These are phyloP conservation scores for Tylopilus balloui DNA, from an alignment of 768 basidiomycete species.

Conservation along the genomic window DNA sequence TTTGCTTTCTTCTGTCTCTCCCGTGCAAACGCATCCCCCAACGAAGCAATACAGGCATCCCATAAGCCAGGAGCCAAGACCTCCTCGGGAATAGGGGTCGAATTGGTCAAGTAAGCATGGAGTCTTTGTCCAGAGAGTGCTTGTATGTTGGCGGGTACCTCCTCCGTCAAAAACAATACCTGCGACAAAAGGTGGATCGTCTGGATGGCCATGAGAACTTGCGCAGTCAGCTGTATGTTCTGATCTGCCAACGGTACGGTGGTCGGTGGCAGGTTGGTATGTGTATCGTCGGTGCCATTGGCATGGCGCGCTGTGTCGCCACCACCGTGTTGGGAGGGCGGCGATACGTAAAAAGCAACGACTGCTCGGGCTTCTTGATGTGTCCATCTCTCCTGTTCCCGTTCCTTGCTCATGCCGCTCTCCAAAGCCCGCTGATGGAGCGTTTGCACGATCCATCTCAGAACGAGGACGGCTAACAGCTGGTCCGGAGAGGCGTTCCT, in stretches of 20 bases:
- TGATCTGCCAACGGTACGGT: slow-evolving; percentile 48
- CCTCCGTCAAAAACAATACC: slow-evolving; percentile 50
- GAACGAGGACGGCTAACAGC: slow-evolving; percentile 48
- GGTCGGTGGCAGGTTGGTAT: slow-evolving; percentile 2
- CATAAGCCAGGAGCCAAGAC: slow-evolving; percentile 37
- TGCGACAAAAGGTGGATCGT: slow-evolving; percentile 58
- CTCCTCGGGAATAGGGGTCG: slow-evolving; percentile 16
- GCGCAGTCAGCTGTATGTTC: slow-evolving; percentile 65
- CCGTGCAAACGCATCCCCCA: slow-evolving; percentile 46
- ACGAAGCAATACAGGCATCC: slow-evolving; percentile 42
- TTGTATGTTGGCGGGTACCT: slow-evolving; percentile 42
- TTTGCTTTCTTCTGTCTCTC: slow-evolving; percentile 45
- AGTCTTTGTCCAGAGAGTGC: slow-evolving; percentile 57
- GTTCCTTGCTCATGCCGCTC: slow-evolving; percentile 46
- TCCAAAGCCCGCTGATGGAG: slow-evolving; percentile 51
- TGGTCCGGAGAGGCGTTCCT: slow-evolving; percentile 42
- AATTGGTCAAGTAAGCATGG: slow-evolving; percentile 47
- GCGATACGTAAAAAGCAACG: slow-evolving; percentile 44
- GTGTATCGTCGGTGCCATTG: slow-evolving; percentile 10
- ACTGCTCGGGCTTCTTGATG: slow-evolving; percentile 55
- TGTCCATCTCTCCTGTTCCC: slow-evolving; percentile 68
- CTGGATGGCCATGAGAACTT: slow-evolving; percentile 56
- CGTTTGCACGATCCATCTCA: slow-evolving; percentile 58
- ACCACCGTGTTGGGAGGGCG: background rate
- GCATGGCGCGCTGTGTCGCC: slow-evolving; percentile 16